phyloP scores from a whole-genome alignment of 139 green algal genomes.

The Eudorina sp. region DNA sequence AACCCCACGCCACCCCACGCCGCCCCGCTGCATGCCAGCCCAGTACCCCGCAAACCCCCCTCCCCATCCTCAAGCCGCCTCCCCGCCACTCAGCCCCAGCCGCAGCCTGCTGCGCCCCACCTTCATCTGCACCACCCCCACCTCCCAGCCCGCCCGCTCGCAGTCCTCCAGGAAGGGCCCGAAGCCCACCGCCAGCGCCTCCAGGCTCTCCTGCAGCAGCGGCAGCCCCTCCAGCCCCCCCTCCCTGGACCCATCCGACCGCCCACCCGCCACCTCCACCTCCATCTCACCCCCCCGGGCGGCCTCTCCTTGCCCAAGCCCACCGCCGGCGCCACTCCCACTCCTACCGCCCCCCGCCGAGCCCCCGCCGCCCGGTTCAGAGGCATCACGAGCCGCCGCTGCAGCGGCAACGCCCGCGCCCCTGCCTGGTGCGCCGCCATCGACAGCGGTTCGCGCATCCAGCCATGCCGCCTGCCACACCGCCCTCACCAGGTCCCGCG shows the following conservation, averaged over 20 bases:
- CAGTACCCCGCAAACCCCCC: not conserved
- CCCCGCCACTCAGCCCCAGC: not conserved
- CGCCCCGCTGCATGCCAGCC: not conserved
- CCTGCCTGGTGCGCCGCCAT: not conserved
- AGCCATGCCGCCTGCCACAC: conserved; percentile 82
- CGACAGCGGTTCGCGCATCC: conserved; percentile 36
- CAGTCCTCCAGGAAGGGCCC: not conserved
- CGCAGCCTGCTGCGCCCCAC: conserved; percentile 7
- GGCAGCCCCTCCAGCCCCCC: not conserved
- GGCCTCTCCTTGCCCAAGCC: not conserved
- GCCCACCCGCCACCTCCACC: not conserved
- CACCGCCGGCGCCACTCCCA: not conserved
- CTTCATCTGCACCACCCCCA: conserved; percentile 35
- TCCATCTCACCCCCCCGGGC: not conserved
- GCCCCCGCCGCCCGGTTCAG: no score
- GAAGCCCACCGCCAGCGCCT: not conserved
- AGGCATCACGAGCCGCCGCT: not conserved
- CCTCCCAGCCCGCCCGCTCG: conserved; percentile 2
- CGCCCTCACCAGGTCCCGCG: conserved; percentile 59
- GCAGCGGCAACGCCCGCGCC: no score
- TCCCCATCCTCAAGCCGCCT: not conserved
- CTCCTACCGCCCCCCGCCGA: not conserved
- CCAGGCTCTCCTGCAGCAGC: not conserved
- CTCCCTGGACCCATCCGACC: no score
- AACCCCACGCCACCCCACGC: no score